phyloP scores from a whole-genome alignment of 2,329 filamentous ascomycete species.

The Monosporascus ibericus region DNA sequence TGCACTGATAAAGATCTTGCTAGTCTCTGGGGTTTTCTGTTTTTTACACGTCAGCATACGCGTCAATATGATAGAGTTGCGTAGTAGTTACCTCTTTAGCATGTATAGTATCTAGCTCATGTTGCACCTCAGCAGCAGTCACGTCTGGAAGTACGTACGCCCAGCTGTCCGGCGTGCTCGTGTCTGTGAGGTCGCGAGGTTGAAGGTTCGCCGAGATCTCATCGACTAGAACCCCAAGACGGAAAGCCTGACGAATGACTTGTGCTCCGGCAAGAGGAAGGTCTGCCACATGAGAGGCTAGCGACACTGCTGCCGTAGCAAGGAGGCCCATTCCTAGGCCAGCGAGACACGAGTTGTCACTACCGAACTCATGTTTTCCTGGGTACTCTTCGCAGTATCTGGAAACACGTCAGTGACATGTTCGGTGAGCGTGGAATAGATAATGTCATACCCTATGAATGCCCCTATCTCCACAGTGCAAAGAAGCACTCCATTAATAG shows the following conservation, averaged over 20 bases:
- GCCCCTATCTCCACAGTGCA: slow-evolving; percentile 32
- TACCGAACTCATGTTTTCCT: slow-evolving; percentile 16
- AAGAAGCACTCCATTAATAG: slow-evolving; percentile 40
- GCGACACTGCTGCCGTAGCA: slow-evolving; percentile 33
- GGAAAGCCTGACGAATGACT: slow-evolving; percentile 36
- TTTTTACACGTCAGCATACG: background rate
- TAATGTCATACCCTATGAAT: slow-evolving; percentile 35
- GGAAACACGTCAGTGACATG: background rate
- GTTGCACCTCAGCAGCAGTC: slow-evolving; percentile 23
- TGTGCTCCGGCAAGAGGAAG: slow-evolving; percentile 35
- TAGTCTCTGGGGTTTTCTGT: slow-evolving; percentile 19
- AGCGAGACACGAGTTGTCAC: slow-evolving; percentile 24
- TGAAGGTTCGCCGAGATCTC: slow-evolving; percentile 36
- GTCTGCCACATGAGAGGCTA: slow-evolving; percentile 32
- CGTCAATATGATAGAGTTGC: too few relatives aligned
- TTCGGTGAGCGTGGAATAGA: background rate
- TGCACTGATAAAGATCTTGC: slow-evolving; percentile 36
- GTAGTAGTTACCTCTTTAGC: slow-evolving; percentile 8
- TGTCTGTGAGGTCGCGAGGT: slow-evolving; percentile 19
- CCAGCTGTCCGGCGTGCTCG: slow-evolving; percentile 28
- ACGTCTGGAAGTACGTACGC: slow-evolving; percentile 35
- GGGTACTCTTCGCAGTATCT: slow-evolving; percentile 25
- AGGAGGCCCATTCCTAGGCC: slow-evolving; percentile 41
- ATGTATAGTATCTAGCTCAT: slow-evolving; percentile 31
- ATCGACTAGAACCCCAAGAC: slow-evolving; percentile 38